Evolutionary conservation across 805 yeast genomes (phyloP), one percentile per base, ranked within the genome.

Genomic region (Wickerhamomyces hampshirensis): DNA sequence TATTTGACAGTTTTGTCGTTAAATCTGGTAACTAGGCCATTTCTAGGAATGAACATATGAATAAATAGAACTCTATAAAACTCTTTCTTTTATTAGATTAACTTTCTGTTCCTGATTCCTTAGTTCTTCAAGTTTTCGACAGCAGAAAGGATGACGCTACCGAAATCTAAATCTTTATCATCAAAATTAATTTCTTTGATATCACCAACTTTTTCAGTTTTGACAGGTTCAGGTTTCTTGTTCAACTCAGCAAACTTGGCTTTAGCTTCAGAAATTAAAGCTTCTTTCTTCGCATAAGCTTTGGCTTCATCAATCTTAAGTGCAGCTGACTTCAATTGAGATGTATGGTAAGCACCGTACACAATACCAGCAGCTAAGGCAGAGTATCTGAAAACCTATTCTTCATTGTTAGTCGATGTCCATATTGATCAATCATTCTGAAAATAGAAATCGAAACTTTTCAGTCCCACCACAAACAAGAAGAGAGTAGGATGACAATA

Each of bases 141-240:
- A 51, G 82, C 77, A 34, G 77, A 69, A 58, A 80, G 71, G 53
- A 83, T 75, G 33, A 77, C 83, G 47, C 69, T 66, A 37, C 77
- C 96, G 53, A 84, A 74, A 62, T 89, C 98, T 62, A 87, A 75
- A 68, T 88, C 83, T 48, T 95, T 93, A 65, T 88, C 95, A 55
- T 86, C 91, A 60, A 88, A 71, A 66, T 89, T 74, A 49, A 80
- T 60, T 36, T 75, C 73, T 35, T 72, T 68, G 30, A 64, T 50
- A 16, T 60, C 56, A 24, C 57, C 62, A 40, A 69, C 18, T 21
- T 39, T 23, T 12, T 31, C 37, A 21, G 39, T 29, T 12, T 26
- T 39, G 16, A 44, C 69, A 26, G 60, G 62, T 35, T 68, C 68
- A 43, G 71, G 66, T 38, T 62, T 63, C 44, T 66, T 68, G 54